These are phyloP conservation scores for Tulasnella sp. DNA, from an alignment of 768 basidiomycete species.

Conservation along the genomic window DNA sequence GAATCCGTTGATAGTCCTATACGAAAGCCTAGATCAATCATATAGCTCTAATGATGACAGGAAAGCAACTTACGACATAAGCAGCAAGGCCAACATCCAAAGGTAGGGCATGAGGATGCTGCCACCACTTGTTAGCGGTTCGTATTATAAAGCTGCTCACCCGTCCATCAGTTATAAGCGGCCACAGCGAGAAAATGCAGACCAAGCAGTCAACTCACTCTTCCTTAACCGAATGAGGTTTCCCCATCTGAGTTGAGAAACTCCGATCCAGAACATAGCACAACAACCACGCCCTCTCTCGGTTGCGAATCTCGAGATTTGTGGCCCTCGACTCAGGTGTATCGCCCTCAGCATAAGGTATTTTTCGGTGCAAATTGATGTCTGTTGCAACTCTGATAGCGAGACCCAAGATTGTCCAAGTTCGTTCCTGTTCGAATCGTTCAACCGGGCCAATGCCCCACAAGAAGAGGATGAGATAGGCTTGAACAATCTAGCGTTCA, in stretches of 20 bases:
- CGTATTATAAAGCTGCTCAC: constrained; percentile 73
- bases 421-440: constrained; percentile 93
- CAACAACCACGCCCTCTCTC: constrained; percentile 90
- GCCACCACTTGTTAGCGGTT: constrained; percentile 70
- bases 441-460: constrained; percentile 96
- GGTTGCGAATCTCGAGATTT: constrained; percentile 83
- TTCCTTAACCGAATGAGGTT: constrained; percentile 87
- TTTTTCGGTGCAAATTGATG: constrained; percentile 90
- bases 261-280: constrained; percentile 86
- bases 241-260: constrained; percentile 93
- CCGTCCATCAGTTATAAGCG: not conserved
- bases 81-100: constrained; percentile 67
- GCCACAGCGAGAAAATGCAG: not conserved
- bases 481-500: constrained; percentile 71
- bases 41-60: not conserved
- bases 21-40: not conserved
- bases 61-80: constrained; percentile 59
- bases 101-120: constrained; percentile 56
- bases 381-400: constrained; percentile 81
- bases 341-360: constrained; percentile 53
- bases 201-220: constrained; percentile 56
- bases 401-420: constrained; percentile 87
- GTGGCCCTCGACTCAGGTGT: constrained; percentile 75
- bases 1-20: constrained; percentile 82
- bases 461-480: constrained; percentile 79